Percentiles rank a stretch among this genome's conserved stretches.
These are phyloP conservation scores for Anastatica hierochuntica DNA, from an alignment of 345 rosid species.

Conservation along the genomic window DNA sequence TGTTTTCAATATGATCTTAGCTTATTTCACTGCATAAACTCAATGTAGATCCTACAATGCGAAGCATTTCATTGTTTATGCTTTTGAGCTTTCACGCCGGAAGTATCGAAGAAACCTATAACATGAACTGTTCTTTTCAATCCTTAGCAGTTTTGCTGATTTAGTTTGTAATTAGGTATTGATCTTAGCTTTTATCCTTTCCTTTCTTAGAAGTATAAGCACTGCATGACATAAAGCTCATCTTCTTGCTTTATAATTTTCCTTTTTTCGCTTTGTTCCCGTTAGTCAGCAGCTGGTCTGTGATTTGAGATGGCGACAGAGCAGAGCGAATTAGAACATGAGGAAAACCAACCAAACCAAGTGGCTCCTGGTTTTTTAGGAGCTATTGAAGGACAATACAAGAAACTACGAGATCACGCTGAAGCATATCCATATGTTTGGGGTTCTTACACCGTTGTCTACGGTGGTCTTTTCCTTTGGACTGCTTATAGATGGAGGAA, in stretches of 20 bases:
- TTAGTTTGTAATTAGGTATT: neutral
- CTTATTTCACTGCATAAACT: neutral
- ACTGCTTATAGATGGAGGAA: conserved; percentile 67
- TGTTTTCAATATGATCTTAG: no score
- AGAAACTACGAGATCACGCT: conserved; percentile 59
- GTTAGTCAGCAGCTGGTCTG: conserved; percentile 6
- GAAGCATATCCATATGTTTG: conserved; percentile 85
- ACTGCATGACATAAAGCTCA: neutral
- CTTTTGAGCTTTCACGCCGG: neutral
- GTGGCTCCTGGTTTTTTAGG: conserved; percentile 30
- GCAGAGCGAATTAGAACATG: conserved; percentile 30
- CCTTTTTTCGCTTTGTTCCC: no score
- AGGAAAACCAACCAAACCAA: conserved; percentile 15
- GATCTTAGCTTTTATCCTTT: neutral
- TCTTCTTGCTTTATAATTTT: neutral
- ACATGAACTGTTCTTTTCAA: neutral
- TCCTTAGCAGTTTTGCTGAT: neutral
- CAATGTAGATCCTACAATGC: neutral
- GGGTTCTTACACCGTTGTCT: conserved; percentile 79
- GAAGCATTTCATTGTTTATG: neutral
- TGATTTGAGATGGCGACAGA: conserved; percentile 24
- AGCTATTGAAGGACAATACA: conserved; percentile 41
- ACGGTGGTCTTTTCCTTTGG: conserved; percentile 78
- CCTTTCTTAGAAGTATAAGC: no score
- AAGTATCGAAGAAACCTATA: neutral